phyloP scores from a whole-genome alignment of 1,139 yeast genomes.

The Yamadazyma kanchanaburiensis region DNA sequence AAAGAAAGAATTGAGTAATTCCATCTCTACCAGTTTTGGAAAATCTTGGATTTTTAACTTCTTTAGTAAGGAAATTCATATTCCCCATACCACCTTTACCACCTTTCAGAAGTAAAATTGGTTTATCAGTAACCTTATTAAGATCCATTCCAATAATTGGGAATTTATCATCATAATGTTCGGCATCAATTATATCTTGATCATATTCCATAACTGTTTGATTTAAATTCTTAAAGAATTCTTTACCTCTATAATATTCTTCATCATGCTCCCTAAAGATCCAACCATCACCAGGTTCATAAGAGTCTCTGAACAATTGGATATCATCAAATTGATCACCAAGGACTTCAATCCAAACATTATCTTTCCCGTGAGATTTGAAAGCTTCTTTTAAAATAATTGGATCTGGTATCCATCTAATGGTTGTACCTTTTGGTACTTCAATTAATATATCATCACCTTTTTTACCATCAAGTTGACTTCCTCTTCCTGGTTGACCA shows the following conservation, averaged over 20 bases:
- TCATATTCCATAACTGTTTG: slow-evolving; percentile 66
- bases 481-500: slow-evolving; percentile 70
- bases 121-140: slow-evolving; percentile 57
- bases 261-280: slow-evolving; percentile 71
- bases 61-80: slow-evolving; percentile 85
- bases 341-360: slow-evolving; percentile 23
- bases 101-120: slow-evolving; percentile 72
- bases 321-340: slow-evolving; percentile 26
- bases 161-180: slow-evolving; percentile 60
- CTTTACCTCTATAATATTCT: slow-evolving; percentile 60
- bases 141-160: slow-evolving; percentile 82
- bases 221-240: slow-evolving; percentile 63
- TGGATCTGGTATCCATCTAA: slow-evolving; percentile 86
- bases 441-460: slow-evolving; percentile 79
- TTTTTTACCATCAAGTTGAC: slow-evolving; percentile 77
- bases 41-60: slow-evolving; percentile 85
- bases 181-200: slow-evolving; percentile 55
- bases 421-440: slow-evolving; percentile 88
- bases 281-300: slow-evolving; percentile 82
- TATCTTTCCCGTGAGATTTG: slow-evolving; percentile 20
- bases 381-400: slow-evolving; percentile 36
- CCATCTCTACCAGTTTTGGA: slow-evolving; percentile 77
- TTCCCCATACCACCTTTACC: slow-evolving; percentile 96
- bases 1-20: slow-evolving; percentile 60
- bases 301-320: slow-evolving; percentile 60